Base-by-base conservation (phyloP, 1,284 basidiomycete genomes). In the Vanrija sp. region DNA sequence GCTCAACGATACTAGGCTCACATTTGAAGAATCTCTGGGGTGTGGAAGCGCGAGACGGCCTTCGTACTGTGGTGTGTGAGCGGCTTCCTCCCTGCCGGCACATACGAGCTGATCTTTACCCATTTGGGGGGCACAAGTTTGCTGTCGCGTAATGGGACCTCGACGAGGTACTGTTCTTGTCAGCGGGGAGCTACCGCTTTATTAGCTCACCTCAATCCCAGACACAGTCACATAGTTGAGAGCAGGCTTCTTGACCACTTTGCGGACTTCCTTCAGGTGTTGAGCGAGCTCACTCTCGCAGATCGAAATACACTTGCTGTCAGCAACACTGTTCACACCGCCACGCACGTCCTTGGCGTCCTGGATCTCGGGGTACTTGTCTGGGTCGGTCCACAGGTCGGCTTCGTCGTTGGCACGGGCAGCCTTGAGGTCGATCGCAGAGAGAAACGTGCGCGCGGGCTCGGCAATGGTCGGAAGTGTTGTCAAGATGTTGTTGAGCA, bases 61-160 rank as follows among this genome's bases (percentile, higher is more conserved):
- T 87, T 93, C 1, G 93, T 97, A 43, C 88, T 90, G 57, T 43
- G 47, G 3, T 34, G 28, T 34, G 21, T 23, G 5, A 23, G 21
- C 21, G 21, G 5, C 8, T 6, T 12, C 5, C 18, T 23, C 21
- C 21, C 21, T 23, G 16, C 9, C 54, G 48, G 14, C 9, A 57
- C 71, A 58, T 65, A 89, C 88, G 83, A 85, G 38, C 85, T 89
- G 48, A 93, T 80, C 39, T 88, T 79, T 46, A 84, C 78, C 93
- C 94, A 98, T 54, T 83, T 82, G 6, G 83, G 81, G 0, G 95
- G 95, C 3, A 91, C 84, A 10, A 82, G 82, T 60, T 83, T 83
- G 14, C 86, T 85, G 46, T 91, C 89, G 7, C 80, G 80, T 49
- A 84, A 85, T 49, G 86, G 85, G 16, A 96, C 79, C 73, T 93